Base-by-base conservation (phyloP, 1,284 basidiomycete genomes). In the Trichosporon asahii region DNA sequence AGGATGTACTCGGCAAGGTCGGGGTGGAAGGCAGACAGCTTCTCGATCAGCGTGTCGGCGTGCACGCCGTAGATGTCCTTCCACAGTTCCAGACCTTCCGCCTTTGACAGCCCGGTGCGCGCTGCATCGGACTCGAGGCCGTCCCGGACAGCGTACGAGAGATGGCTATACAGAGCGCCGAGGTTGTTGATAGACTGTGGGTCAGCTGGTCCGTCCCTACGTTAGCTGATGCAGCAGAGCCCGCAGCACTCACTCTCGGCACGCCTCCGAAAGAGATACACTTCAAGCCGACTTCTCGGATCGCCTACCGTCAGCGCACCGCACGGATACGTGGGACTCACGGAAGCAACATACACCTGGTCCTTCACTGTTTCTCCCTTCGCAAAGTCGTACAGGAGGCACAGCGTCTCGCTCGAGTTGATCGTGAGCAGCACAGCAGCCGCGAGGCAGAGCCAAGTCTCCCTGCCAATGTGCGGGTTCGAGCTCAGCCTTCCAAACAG, bases 271-370 rank as follows among this genome's bases (percentile, higher is more conserved):
- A 95, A 75, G 94, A 92, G 78, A 91, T 90, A 77, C 93, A 95
- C 85, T 99, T 98, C 80, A 99, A 82, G 5, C 94, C 94, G 11
- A 91, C 89, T 85, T 99, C 95, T 64, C 96, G 88, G 89, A 98
- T 95, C 76, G 95, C 66, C 73, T 73, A 35, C 3, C 12, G 63
- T 64, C 63, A 64, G 63, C 25, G 25, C 18, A 14, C 44, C 18
- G 4, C 18, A 8, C 12, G 15, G 7, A 46, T 9, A 5, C 4
- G 49, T 2, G 6, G 66, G 18, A 71, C 73, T 68, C 66, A 73
- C 77, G 27, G 75, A 75, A 5, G 79, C 79, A 23, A 69, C 72
- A 64, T 64, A 64, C 2, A 70, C 68, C 57, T 72, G 71, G 14
- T 63, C 66, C 65, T 65, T 33, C n/a, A 70, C 66, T 46, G 44